Evolutionary conservation across 2,329 filamentous ascomycete genomes (phyloP).

Genomic region (Ampelomyces quisqualis): DNA sequence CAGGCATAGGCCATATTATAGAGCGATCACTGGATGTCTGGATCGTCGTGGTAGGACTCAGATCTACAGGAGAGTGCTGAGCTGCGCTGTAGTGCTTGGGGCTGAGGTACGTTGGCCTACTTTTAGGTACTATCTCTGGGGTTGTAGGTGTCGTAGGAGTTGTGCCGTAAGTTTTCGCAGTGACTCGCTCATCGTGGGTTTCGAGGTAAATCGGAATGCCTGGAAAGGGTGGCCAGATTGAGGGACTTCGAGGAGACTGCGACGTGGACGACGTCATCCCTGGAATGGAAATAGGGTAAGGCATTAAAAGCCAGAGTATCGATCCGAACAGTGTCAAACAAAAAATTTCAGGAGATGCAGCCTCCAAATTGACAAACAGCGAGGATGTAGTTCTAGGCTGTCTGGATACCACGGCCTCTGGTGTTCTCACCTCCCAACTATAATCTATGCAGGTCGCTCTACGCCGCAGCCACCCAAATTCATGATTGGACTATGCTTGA

Average conservation of each 20-base stretch:
- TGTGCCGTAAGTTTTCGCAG: conserved; percentile 19
- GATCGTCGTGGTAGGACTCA: conserved; percentile 21
- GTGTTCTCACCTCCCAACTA: conserved; percentile 17
- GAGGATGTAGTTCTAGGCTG: conserved; percentile 6
- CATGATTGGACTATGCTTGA: conserved; percentile 20
- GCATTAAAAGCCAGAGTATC: too few relatives aligned
- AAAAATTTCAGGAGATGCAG: too few relatives aligned
- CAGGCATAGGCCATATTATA: conserved; percentile 20
- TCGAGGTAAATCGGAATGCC: conserved; percentile 32
- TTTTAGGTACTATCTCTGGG: conserved; percentile 12
- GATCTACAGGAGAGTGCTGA: background rate
- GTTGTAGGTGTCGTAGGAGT: conserved; percentile 26
- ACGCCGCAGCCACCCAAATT: conserved; percentile 11
- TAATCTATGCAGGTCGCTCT: conserved; percentile 17
- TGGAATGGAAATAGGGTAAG: conserved; percentile 16
- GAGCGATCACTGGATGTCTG: conserved; percentile 22
- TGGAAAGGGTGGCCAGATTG: conserved; percentile 23
- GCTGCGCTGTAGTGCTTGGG: background rate
- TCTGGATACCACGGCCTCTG: conserved; percentile 9
- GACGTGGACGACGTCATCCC: conserved; percentile 6
- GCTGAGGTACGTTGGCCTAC: conserved; percentile 4
- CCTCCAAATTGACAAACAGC: conserved; percentile 1
- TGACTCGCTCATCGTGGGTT: conserved; percentile 11
- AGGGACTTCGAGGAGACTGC: conserved; percentile 8
- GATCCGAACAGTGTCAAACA: too few relatives aligned